Evolutionary conservation across 495 filamentous ascomycete species (phyloP).

Genomic region (Penicillium canariense): DNA sequence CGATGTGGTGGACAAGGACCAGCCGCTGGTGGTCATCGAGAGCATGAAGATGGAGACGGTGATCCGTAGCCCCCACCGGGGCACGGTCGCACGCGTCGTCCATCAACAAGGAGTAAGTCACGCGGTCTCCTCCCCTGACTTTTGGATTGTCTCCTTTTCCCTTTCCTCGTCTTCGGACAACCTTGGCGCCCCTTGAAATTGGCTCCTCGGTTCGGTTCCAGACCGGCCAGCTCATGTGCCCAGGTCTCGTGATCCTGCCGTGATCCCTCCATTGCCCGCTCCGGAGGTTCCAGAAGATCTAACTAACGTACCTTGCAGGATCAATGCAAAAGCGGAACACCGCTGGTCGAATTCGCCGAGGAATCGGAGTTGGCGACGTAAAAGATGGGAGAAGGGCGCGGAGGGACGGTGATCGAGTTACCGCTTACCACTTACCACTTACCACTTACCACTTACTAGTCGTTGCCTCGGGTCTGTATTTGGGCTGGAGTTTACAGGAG

Average conservation of each 20-base stretch:
- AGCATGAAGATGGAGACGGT: constrained; percentile 99
- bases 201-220: neutral
- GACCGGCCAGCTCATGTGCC: neutral
- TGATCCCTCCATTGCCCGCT: neutral
- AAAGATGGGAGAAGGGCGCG: neutral
- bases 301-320: constrained; percentile 46
- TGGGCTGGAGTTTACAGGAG: neutral
- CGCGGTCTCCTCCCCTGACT: constrained; percentile 2
- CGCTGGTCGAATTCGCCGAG: constrained; percentile 53
- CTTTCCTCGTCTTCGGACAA: constrained; percentile 4
- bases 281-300: neutral
- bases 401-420: too few relatives aligned
- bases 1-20: constrained; percentile 76
- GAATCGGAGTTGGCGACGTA: constrained; percentile 1
- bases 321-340: constrained; percentile 58
- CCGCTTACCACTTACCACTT: too few relatives aligned
- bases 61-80: constrained; percentile 83
- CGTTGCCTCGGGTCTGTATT: too few relatives aligned
- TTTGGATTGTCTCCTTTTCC: constrained; percentile 2
- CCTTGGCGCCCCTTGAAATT: neutral
- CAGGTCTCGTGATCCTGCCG: neutral
- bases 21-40: constrained; percentile 91
- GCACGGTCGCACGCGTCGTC: constrained; percentile 75
- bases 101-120: constrained; percentile 82
- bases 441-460: too few relatives aligned